Evolutionary conservation across 1,284 basidiomycete genomes (phyloP), one percentile per base, ranked within the genome.

Genomic region (Ceratobasidium sp.): DNA sequence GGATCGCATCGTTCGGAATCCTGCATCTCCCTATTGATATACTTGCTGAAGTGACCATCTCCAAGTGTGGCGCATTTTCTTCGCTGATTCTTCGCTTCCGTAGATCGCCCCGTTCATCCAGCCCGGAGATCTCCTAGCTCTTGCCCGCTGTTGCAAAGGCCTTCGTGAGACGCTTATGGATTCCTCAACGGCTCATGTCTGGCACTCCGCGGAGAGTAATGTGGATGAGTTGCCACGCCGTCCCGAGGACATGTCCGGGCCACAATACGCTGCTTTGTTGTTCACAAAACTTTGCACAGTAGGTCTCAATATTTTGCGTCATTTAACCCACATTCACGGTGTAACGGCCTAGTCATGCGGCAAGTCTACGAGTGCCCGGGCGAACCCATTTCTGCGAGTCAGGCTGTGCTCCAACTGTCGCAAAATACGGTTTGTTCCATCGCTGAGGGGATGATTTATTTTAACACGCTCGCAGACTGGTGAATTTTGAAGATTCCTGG

Each of bases 211-310:
- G n/a, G 50, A 69, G 30, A 13, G n/a, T 16, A 47, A 32, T 32
- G 43, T 30, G 41, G 18, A 38, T 16, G 21, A 52, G 11, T 43
- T 69, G 9, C 66, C 66, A 6, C 3, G 8, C 2, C 21, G 66
- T 44, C 66, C 66, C 14, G 23, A 47, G 2, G 9, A n/a, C 23
- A 41, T 69, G n/a, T 32, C 23, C 4, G 38, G 21, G 11, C 66
- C 66, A 14, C 54, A 58, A 16, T 69, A 69, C 35, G 66, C 66
- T 14, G 52, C 41, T 30, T 49, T 69, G 52, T 21, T 43, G 13
- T 69, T 69, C 30, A 21, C 41, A 2, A 69, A 58, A 9, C n/a
- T 32, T 43, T 69, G 66, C 47, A 46, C 66, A 14, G 66, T 69
- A n/a, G 23, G 50, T 5, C 4, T 18, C 16, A 18, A 6, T 7